phyloP scores from a whole-genome alignment of 768 basidiomycete species.

The Daedalea quercina region DNA sequence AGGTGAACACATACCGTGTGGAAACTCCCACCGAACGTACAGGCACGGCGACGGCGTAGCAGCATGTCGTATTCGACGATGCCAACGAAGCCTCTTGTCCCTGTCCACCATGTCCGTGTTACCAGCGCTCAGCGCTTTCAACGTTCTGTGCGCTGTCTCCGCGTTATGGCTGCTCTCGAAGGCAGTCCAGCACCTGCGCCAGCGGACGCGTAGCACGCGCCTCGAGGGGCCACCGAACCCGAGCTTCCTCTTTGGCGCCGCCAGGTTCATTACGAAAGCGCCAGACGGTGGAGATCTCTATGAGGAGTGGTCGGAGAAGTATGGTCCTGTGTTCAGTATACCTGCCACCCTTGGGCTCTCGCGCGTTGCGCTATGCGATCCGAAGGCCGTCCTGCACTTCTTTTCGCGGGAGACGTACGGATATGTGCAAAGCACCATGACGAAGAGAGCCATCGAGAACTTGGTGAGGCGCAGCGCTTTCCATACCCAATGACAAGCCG shows the following conservation, averaged over 20 bases:
- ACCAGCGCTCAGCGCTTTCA: background rate
- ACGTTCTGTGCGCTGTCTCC: background rate
- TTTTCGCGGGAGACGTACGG: conserved; percentile 42
- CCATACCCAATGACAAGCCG: too few species aligned
- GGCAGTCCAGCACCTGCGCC: conserved; percentile 8
- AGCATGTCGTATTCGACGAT: too few species aligned
- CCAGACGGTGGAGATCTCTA: conserved; percentile 28
- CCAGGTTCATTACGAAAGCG: conserved; percentile 20
- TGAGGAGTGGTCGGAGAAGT: conserved; percentile 41
- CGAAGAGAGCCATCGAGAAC: conserved; percentile 29
- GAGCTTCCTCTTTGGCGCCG: conserved; percentile 37
- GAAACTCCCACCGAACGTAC: too few species aligned
- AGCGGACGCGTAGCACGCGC: conserved; percentile 22
- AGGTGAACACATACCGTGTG: too few species aligned
- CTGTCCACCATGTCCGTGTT: background rate
- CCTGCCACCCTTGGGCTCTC: conserved; percentile 20
- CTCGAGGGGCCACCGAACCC: conserved; percentile 37
- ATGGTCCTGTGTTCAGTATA: conserved; percentile 41
- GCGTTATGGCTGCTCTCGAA: conserved; percentile 15
- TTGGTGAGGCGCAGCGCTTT: conserved; percentile 21
- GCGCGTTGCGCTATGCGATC: conserved; percentile 18
- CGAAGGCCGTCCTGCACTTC: conserved; percentile 45
- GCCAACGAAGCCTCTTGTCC: background rate
- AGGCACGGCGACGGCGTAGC: background rate
- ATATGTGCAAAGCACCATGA: conserved; percentile 35